Conservation (phyloP, 169 alveolate species). For the Condylostoma magnum region DNA sequence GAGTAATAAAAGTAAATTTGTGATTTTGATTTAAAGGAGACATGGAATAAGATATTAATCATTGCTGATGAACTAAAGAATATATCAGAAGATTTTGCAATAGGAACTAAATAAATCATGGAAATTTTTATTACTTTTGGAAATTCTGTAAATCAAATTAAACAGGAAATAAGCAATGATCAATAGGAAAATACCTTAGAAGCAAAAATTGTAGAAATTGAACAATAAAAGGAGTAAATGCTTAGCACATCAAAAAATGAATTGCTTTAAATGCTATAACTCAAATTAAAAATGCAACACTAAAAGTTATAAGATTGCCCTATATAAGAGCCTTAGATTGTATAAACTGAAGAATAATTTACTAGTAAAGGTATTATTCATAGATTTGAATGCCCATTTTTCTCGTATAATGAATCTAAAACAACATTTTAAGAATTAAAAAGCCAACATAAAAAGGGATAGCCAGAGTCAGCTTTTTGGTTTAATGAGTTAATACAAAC, state of each 20-base stretch:
- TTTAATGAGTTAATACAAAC: constrained; percentile 18
- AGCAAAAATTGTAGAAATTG: too few species aligned
- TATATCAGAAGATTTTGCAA: background rate
- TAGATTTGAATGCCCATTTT: constrained; percentile 9
- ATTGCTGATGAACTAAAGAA: too few species aligned
- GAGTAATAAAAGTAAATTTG: background rate
- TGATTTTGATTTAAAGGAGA: background rate
- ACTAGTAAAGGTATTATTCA: background rate
- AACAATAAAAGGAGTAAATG: too few species aligned
- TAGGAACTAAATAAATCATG: background rate
- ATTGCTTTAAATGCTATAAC: background rate
- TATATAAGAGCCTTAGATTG: background rate
- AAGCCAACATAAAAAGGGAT: background rate
- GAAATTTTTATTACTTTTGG: background rate
- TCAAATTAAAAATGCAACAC: background rate
- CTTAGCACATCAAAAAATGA: too few species aligned
- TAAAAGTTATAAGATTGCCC: background rate
- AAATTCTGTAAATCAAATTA: background rate
- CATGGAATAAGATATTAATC: too few species aligned
- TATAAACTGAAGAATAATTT: background rate
- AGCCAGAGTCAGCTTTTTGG: constrained; percentile 30
- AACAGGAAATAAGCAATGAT: background rate
- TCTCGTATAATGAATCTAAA: background rate
- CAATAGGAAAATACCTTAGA: background rate
- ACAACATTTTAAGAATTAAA: too few species aligned